Evolutionary conservation across 257 asterid genomes (phyloP).

Genomic region (Knoxia roxburghii): DNA sequence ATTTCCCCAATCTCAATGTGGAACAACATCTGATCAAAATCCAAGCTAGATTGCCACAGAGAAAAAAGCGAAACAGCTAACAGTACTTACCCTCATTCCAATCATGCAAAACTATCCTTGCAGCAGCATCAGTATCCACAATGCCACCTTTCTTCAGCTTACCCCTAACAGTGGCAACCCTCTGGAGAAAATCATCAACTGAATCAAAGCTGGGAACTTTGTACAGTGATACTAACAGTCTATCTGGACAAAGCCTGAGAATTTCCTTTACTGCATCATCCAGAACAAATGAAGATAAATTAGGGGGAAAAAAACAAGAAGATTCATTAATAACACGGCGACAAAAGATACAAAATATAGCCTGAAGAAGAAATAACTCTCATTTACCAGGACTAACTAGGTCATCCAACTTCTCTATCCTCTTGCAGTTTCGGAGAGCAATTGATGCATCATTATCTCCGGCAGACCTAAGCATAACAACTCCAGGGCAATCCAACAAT

Average conservation of each 20-base stretch:
- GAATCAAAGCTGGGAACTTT: slow-evolving; percentile 68
- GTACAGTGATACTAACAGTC: slow-evolving; percentile 59
- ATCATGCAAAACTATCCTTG: slow-evolving; percentile 84
- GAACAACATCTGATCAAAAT: neutral
- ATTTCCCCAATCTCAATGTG: neutral
- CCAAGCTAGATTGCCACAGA: neutral
- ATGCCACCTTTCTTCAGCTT: slow-evolving; percentile 90
- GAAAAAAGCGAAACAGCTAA: neutral
- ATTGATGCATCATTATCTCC: slow-evolving; percentile 55
- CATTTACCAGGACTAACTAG: slow-evolving; percentile 72
- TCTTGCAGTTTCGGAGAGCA: slow-evolving; percentile 94
- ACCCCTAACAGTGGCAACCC: slow-evolving; percentile 80
- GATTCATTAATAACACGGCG: slow-evolving; percentile 5
- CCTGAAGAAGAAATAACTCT: neutral
- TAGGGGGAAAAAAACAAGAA: neutral
- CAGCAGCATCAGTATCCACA: slow-evolving; percentile 74
- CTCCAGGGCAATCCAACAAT: slow-evolving; percentile 91
- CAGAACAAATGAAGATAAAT: too few relatives aligned
- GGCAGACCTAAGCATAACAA: slow-evolving; percentile 80
- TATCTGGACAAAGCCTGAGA: slow-evolving; percentile 73
- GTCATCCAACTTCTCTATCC: slow-evolving; percentile 90
- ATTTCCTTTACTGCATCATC: slow-evolving; percentile 73
- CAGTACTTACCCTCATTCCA: slow-evolving; percentile 81
- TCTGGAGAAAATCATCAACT: slow-evolving; percentile 84
- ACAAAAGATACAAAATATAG: neutral